Conservation (phyloP, 2,329 filamentous ascomycete genomes). For the Fusarium oligoseptatum region DNA sequence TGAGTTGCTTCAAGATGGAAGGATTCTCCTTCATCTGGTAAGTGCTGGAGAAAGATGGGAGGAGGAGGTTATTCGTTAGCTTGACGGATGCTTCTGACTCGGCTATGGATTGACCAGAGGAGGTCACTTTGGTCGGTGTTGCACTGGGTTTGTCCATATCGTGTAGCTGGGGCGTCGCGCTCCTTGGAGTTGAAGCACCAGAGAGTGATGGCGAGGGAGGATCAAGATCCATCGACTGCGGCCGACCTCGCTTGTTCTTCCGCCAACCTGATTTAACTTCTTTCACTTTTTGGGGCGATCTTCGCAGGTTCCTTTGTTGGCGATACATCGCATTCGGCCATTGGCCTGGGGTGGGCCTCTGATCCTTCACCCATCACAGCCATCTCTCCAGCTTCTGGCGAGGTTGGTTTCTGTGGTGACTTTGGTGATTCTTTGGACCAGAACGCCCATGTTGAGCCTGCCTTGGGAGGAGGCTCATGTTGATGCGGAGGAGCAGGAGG, state of each 20-base stretch:
- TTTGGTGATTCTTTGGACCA: constrained; percentile 75
- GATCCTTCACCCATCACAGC: constrained; percentile 70
- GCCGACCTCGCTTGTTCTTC: constrained; percentile 61
- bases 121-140: constrained; percentile 22
- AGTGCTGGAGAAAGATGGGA: constrained; percentile 78
- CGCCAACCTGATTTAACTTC: constrained; percentile 53
- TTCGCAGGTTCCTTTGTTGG: constrained; percentile 52
- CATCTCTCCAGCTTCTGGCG: constrained; percentile 63
- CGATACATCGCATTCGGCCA: constrained; percentile 59
- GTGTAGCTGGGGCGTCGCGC: constrained; percentile 25
- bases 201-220: constrained; percentile 50
- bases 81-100: constrained; percentile 62
- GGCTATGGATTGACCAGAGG: constrained; percentile 48
- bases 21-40: constrained; percentile 77
- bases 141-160: constrained; percentile 28
- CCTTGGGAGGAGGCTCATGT: constrained; percentile 57
- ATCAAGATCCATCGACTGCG: constrained; percentile 64
- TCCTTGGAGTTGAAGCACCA: constrained; percentile 41
- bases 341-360: constrained; percentile 66
- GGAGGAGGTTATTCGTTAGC: constrained; percentile 70
- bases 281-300: constrained; percentile 47
- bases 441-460: constrained; percentile 82
- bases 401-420: constrained; percentile 47
- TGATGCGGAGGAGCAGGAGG: constrained; percentile 47
- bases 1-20: constrained; percentile 77